Conservation (phyloP, 176 grass and related monocot species). For the Musa itinerans region DNA sequence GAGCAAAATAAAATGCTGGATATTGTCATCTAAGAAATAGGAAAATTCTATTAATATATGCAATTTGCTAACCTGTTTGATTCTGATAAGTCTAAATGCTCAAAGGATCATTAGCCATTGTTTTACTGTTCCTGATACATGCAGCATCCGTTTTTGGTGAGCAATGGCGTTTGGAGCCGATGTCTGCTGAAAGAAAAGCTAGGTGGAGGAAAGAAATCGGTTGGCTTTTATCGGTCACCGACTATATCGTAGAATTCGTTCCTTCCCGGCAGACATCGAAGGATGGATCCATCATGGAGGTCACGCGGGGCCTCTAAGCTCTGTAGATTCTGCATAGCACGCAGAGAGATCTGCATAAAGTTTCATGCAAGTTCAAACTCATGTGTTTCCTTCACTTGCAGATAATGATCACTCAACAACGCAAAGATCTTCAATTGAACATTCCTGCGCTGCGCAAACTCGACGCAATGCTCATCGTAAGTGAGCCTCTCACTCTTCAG, state of each 20-base stretch:
- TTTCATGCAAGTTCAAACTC: not conserved
- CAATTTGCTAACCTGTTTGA: no score
- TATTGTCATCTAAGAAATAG: no score
- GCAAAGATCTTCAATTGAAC: constrained; percentile 79
- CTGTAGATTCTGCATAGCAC: no score
- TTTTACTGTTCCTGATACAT: constrained; percentile 7
- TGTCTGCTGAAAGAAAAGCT: constrained; percentile 61
- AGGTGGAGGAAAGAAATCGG: constrained; percentile 75
- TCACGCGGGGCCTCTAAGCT: no score
- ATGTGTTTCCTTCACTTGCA: constrained; percentile 7
- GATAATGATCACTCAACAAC: constrained; percentile 80
- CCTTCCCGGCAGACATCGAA: constrained; percentile 58
- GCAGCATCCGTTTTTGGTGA: constrained; percentile 80
- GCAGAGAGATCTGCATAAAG: no score
- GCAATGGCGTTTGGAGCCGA: constrained; percentile 68
- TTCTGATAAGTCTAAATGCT: no score
- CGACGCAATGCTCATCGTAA: constrained; percentile 86
- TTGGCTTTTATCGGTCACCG: constrained; percentile 73
- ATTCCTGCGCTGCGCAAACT: constrained; percentile 73
- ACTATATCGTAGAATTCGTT: constrained; percentile 92
- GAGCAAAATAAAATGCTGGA: no score
- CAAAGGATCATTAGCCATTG: no score
- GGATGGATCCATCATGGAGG: constrained; percentile 49
- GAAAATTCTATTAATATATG: no score
- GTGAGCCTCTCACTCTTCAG: not conserved